Base-by-base conservation (phyloP, 495 filamentous ascomycete species). In the Aspergillus egyptiacus region DNA sequence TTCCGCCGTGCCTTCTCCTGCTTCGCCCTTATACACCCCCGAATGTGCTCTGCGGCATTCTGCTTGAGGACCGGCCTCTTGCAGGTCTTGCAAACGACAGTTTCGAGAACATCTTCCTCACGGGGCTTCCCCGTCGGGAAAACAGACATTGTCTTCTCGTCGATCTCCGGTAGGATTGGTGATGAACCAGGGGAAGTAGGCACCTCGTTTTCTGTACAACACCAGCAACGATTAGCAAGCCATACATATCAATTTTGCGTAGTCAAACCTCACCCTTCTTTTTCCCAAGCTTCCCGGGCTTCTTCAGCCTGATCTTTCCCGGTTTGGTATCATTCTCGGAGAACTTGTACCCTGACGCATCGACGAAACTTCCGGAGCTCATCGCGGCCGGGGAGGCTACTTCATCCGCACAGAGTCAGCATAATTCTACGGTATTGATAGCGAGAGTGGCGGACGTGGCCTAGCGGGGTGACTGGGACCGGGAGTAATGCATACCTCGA, bases 61-160 rank as follows among this genome's bases (percentile, higher is more conserved):
- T 73, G 70, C 51, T 80, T 81, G 27, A 85, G 68, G 13, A 89
- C 66, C 3, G 79, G 80, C 50, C 88, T 85, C 67, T 87, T 90
- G 72, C 88, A 94, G 42, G 85, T 80, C 58, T 86, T 90, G 73
- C 88, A 94, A 23, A 85, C 74, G n/a, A 82, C 73, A 6, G 81
- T 71, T 27, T 88, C 83, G 5, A 81, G 74, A 13, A 68, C 52
- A 51, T 87, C 84, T 40, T 88, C 81, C 38, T 70, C 64, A 35
- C 84, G 79, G 0, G 89, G 88, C 31, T 82, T 78, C 36, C 85
- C 83, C 31, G 79, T 87, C 9, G 83, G 69, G 63, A 95, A 93
- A 1, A 81, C 82, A 13, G 83, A 75, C 47, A 82, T 77, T 13
- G 81, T 75, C 47, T 73, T 77, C 33, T 84, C 78, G 54, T 90